Evolutionary conservation across 345 rosid genomes (phyloP).

Genomic region (Trapa bicornis): DNA sequence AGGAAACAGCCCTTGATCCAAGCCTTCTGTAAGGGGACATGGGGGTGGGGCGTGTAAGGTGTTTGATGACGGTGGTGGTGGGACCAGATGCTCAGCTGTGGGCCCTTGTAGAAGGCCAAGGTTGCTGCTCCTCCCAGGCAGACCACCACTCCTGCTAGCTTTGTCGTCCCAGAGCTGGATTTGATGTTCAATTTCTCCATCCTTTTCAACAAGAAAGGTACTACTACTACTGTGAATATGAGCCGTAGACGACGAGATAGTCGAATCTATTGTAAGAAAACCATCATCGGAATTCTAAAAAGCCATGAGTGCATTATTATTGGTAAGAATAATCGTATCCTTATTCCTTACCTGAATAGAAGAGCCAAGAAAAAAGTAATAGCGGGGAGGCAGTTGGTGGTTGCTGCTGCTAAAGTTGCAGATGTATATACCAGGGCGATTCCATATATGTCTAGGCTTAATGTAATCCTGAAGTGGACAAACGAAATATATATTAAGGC

Average conservation of each 20-base stretch:
- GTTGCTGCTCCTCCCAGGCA: constrained; percentile 57
- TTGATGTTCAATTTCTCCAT: constrained; percentile 50
- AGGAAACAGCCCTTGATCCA: constrained; percentile 87
- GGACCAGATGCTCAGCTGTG: constrained; percentile 34
- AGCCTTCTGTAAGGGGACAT: constrained; percentile 28
- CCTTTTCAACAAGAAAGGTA: constrained; percentile 18
- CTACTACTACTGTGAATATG: too few species aligned
- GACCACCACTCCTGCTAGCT: constrained; percentile 46
- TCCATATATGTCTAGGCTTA: constrained; percentile 55
- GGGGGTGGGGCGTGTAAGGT: constrained; percentile 5
- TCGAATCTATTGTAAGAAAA: too few species aligned
- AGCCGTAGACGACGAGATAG: too few species aligned
- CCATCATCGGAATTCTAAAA: too few species aligned
- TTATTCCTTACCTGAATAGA: constrained; percentile 36
- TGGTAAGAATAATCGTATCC: too few species aligned
- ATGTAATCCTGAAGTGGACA: constrained; percentile 36
- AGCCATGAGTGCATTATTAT: too few species aligned
- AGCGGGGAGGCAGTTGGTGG: constrained; percentile 67
- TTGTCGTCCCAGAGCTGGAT: constrained; percentile 48
- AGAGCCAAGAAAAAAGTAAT: constrained; percentile 86
- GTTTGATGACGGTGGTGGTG: constrained; percentile 21
- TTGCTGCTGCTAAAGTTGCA: constrained; percentile 84
- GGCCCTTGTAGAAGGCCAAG: constrained; percentile 72
- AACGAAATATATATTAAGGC: background rate
- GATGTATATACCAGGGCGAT: constrained; percentile 63